Evolutionary conservation across 148 eudicot genomes (phyloP).

Genomic region (Pharnaceum exiguum): DNA sequence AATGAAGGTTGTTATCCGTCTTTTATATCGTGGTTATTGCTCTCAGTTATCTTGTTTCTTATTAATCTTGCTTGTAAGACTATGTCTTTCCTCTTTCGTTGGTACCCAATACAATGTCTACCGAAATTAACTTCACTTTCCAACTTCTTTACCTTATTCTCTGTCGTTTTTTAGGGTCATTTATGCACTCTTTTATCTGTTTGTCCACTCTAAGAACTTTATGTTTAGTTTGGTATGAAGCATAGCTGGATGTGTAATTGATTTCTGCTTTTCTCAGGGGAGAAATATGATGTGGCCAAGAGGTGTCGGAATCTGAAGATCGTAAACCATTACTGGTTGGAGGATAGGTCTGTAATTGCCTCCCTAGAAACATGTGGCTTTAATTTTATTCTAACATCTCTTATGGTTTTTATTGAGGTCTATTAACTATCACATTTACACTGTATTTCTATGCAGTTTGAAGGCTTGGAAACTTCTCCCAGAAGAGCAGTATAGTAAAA

Average conservation of each 20-base stretch:
- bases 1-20: constrained; percentile 24
- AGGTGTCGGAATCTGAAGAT: constrained; percentile 55
- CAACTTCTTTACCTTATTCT: no score
- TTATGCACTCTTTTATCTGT: background rate
- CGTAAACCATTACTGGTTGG: constrained; percentile 83
- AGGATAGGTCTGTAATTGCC: constrained; percentile 61
- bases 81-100: no score
- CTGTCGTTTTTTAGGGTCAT: no score
- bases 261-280: constrained; percentile 43
- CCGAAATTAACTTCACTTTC: no score
- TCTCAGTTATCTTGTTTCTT: background rate
- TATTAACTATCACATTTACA: no score
- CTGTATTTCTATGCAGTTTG: constrained; percentile 46
- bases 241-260: background rate
- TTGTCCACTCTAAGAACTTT: background rate
- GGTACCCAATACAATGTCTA: no score
- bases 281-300: constrained; percentile 81
- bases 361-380: background rate
- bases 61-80: no score
- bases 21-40: background rate
- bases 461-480: constrained; percentile 80
- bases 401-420: background rate
- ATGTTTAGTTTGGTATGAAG: background rate
- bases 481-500: constrained; percentile 61
- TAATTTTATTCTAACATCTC: background rate